phyloP scores from a whole-genome alignment of 1,284 basidiomycete species.

The Ceratobasidium sp. region DNA sequence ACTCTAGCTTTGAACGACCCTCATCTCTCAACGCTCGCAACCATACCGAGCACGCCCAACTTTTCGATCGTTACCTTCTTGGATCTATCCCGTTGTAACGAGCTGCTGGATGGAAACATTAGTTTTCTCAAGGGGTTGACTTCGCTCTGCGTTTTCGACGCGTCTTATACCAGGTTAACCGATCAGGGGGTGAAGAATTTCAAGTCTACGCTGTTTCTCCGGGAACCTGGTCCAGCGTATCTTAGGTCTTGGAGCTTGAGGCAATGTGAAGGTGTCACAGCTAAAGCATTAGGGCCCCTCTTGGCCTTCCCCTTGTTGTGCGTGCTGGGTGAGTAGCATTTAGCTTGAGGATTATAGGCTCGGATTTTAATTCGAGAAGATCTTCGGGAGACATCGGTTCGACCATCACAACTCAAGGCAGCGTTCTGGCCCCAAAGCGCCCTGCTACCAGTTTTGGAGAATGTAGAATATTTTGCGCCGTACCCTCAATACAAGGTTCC shows the following conservation, averaged over 20 bases:
- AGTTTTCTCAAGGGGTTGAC: slow-evolving; percentile 23
- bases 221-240: slow-evolving; percentile 34
- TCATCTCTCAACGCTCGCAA: slow-evolving; percentile 21
- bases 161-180: slow-evolving; percentile 27
- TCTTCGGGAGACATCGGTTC: slow-evolving; percentile 31
- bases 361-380: slow-evolving; percentile 16
- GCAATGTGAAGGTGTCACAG: slow-evolving; percentile 9
- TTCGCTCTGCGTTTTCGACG: slow-evolving; percentile 30
- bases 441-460: background rate
- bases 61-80: slow-evolving; percentile 33
- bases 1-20: slow-evolving; percentile 35
- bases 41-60: slow-evolving; percentile 20
- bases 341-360: background rate
- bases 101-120: slow-evolving; percentile 18
- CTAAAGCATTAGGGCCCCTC: background rate
- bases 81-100: slow-evolving; percentile 26
- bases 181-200: slow-evolving; percentile 34
- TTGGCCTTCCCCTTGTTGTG: slow-evolving; percentile 23
- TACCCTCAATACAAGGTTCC: slow-evolving; percentile 21
- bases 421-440: background rate
- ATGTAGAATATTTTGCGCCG: slow-evolving; percentile 25
- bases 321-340: slow-evolving; percentile 24
- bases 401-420: background rate
- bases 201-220: slow-evolving; percentile 26
- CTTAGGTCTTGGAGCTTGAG: slow-evolving; percentile 34